phyloP scores from a whole-genome alignment of 768 basidiomycete species.

The Psilocybe subaeruginosa region DNA sequence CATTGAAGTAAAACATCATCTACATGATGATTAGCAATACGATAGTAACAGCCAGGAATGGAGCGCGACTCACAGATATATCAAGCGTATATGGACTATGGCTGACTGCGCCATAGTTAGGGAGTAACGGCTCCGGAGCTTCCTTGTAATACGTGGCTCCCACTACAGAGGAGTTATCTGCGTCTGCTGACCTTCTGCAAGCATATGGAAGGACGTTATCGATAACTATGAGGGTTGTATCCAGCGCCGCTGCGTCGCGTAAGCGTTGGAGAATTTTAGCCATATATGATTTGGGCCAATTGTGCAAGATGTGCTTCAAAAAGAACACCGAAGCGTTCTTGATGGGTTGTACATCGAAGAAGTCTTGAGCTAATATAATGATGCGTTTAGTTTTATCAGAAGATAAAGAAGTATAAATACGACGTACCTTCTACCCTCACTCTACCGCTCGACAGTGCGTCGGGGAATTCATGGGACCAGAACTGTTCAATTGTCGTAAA shows the following conservation, averaged over 20 bases:
- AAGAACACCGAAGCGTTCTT: constrained; percentile 4
- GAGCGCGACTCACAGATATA: background rate
- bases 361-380: background rate
- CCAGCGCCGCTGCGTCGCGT: background rate
- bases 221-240: background rate
- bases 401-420: no score
- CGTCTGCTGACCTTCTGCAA: background rate
- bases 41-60: background rate
- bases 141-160: background rate
- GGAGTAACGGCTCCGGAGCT: background rate
- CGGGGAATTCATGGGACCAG: background rate
- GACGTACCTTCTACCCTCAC: background rate
- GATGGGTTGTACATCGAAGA: background rate
- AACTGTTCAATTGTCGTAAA: background rate
- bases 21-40: background rate
- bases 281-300: background rate
- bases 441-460: background rate
- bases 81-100: background rate
- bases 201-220: constrained; percentile 1
- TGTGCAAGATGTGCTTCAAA: constrained; percentile 5
- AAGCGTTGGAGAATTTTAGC: constrained; percentile 1
- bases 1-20: constrained; percentile 3
- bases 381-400: background rate
- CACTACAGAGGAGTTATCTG: background rate
- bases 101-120: background rate